Evolutionary conservation across 371 early-diverging fungal species (phyloP), one percentile per base, ranked within the genome.

Genomic region (Mortierella sp.): DNA sequence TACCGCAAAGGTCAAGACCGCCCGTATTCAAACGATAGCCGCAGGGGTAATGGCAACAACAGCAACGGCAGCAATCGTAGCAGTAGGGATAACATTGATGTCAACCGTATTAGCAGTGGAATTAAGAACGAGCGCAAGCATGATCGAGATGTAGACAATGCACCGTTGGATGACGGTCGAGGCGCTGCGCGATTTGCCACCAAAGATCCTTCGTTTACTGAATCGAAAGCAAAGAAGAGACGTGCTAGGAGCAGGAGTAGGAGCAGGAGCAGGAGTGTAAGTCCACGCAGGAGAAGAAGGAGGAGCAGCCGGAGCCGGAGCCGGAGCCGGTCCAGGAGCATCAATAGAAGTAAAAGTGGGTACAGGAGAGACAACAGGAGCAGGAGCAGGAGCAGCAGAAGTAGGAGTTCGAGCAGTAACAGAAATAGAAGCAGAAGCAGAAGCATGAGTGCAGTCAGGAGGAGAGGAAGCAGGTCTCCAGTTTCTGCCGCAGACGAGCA

Each of bases 1-100:
- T 39, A 46, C 48, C 34, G 50, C 17, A 50, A 57, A 48, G 55
- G 50, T 12, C 52, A 61, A 46, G 60, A 49, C 64, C 65, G 65
- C 51, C 60, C 64, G 60, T 56, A 64, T 56, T 60, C 60, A 34
- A 58, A 60, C 56, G n/a, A n/a, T n/a, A 47, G 31, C 37, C 39
- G 19, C 50, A 59, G 43, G 19, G 54, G 47, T n/a, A 31, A 21
- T 46, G 31, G 19, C 32, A 37, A 24, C 46, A 26, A 34, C 39
- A 48, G 67, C n/a, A 42, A 19, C 17, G 42, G 50, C 32, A 30
- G 42, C 34, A 41, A 8, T 23, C 46, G 48, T 11, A 48, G 34
- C 30, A 30, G 46, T 7, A 31, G 34, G 17, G 21, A 34, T 11
- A 32, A 23, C 32, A 4, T 6, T 21, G 34, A 12, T 19, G 37